Evolutionary conservation across 345 rosid species (phyloP).

Genomic region (Toxicodendron radicans): DNA sequence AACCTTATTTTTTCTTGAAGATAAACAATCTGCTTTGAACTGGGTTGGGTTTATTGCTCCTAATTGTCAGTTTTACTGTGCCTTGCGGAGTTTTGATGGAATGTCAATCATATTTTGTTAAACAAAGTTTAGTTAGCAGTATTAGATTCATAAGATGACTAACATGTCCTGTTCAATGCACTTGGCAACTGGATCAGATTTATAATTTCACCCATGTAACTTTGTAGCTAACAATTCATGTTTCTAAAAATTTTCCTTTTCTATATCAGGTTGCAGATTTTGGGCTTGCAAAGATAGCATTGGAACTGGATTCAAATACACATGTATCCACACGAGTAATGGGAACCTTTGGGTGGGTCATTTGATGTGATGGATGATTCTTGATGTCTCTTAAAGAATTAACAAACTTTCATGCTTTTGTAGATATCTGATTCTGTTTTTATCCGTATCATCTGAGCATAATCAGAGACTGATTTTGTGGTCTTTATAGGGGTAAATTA

Average conservation of each 20-base stretch:
- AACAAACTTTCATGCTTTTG: neutral
- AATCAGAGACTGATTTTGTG: constrained; percentile 1
- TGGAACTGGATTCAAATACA: constrained; percentile 84
- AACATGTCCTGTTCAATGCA: constrained; percentile 2
- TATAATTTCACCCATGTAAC: constrained; percentile 3
- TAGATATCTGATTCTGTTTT: neutral
- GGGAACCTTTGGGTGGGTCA: constrained; percentile 95
- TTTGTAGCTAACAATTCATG: constrained; percentile 5
- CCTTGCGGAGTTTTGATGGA: constrained; percentile 11
- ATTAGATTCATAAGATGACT: neutral
- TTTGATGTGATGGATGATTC: neutral
- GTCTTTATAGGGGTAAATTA: neutral
- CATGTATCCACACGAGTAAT: constrained; percentile 94
- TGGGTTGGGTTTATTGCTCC: constrained; percentile 11
- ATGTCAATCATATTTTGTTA: constrained; percentile 4
- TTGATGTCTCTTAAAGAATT: neutral
- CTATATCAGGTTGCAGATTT: constrained; percentile 82
- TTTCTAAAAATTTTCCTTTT: neutral
- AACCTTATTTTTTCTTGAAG: constrained; percentile 8
- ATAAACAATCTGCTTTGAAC: constrained; percentile 2
- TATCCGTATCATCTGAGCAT: neutral
- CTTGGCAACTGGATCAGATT: constrained; percentile 8
- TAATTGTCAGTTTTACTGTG: neutral
- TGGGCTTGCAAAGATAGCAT: constrained; percentile 90
- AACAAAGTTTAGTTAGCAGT: neutral